Evolutionary conservation across 257 asterid species (phyloP), one percentile per base, ranked within the genome.

Genomic region (Forsythia viridissima): DNA sequence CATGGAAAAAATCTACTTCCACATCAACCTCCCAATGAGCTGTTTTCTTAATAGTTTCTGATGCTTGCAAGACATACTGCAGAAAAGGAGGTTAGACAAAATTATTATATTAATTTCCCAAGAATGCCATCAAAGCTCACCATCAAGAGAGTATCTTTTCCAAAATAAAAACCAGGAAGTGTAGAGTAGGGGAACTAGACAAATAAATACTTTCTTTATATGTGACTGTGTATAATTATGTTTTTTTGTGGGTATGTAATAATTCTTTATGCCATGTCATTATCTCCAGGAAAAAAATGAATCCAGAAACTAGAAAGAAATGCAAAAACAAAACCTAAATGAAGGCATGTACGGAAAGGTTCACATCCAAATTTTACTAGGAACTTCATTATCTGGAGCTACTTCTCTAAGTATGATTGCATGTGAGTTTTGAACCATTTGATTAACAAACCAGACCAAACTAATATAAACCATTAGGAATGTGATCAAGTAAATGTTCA

Each of bases 1-100:
- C 85, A 80, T 89, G 92, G 84, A 96, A 96, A 84, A 87, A 83
- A 72, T 96, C 99, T 48, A 93, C 86, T 79, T 96, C 97, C 79
- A 93, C 96, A 48, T 89, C 89, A 61, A 93, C 99, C 86, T 93
- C 98, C 98, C 94, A 90, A 80, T 93, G 97, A 79, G 98, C 94
- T 55, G 81, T 83, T 87, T 84, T 82, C 85, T 92, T 92, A 65
- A 96, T 89, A 75, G 40, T 71, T 78, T 93, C 94, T 46, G 96
- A 66, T 79, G 87, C 94, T 72, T 87, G 87, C 70, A 80, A 38
- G 18, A 96, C 97, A 85, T 96, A 93, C 98, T 96, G 90, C 88
- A 91, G 75, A 80, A 80, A 79, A 79, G 57, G 38, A 73, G 24
- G 76, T 43, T 10, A 44, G 52, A 55, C 34, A 40, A 57, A 6